Evolutionary conservation across 106 monocot genomes (phyloP).

Genomic region (Gastrodia elata): DNA sequence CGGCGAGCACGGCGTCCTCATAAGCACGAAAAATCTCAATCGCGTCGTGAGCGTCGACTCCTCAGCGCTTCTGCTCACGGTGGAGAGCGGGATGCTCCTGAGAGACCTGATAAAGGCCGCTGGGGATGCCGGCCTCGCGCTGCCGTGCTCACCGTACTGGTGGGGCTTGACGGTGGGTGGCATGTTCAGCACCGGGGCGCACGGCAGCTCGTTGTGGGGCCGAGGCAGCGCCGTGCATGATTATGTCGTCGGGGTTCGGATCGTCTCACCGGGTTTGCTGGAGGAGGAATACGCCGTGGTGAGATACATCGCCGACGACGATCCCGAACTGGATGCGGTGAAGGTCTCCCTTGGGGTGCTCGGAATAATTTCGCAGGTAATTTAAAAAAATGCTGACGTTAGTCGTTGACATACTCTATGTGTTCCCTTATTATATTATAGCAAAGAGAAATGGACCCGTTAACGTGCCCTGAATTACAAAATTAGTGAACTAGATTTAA

Average conservation of each 20-base stretch:
- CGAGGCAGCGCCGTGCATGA: constrained; percentile 51
- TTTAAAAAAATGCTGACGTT: no score
- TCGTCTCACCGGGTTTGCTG: constrained; percentile 17
- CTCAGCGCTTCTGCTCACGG: constrained; percentile 16
- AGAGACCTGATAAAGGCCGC: constrained; percentile 26
- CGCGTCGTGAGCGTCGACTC: constrained; percentile 16
- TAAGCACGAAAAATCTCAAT: constrained; percentile 34
- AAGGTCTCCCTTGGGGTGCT: constrained; percentile 55
- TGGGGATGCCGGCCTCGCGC: constrained; percentile 24
- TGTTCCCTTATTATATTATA: no score
- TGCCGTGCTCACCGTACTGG: constrained; percentile 35
- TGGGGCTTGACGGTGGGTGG: constrained; percentile 45
- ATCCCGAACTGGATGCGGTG: constrained; percentile 29
- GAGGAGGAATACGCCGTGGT: constrained; percentile 24
- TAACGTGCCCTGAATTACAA: no score
- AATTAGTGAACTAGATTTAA: no score
- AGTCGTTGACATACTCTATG: no score
- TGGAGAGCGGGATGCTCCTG: constrained; percentile 28
- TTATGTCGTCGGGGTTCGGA: constrained; percentile 30
- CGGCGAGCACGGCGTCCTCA: constrained; percentile 26
- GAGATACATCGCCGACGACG: constrained; percentile 4
- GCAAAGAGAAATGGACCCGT: no score
- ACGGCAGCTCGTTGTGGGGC: constrained; percentile 48
- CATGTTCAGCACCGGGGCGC: constrained; percentile 36
- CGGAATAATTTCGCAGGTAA: constrained; percentile 43